Evolutionary conservation across 2,329 filamentous ascomycete species (phyloP).

Genomic region (Aspergillus pseudoterreus): DNA sequence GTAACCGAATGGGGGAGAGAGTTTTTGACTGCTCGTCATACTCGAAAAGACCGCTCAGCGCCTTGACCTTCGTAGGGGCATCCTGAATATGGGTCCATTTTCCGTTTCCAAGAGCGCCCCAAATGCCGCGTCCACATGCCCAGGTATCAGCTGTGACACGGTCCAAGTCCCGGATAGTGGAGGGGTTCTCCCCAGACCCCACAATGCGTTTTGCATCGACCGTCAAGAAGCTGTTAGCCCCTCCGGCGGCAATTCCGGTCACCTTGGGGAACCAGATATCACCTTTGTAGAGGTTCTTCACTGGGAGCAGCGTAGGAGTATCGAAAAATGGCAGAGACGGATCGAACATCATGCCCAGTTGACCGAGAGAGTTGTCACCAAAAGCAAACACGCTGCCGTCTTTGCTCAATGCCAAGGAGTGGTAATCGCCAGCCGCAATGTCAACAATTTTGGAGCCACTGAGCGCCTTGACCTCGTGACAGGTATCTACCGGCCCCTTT

Average conservation of each 20-base stretch:
- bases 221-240: constrained; percentile 80
- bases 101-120: constrained; percentile 77
- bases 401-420: constrained; percentile 74
- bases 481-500: constrained; percentile 71
- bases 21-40: constrained; percentile 71
- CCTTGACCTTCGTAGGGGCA: constrained; percentile 74
- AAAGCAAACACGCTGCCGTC: constrained; percentile 78
- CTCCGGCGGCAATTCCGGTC: constrained; percentile 78
- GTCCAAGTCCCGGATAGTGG: constrained; percentile 45
- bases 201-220: constrained; percentile 69
- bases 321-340: constrained; percentile 61
- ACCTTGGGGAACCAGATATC: constrained; percentile 62
- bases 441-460: constrained; percentile 67
- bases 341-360: constrained; percentile 76
- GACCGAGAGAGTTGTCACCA: constrained; percentile 88
- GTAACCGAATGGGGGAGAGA: constrained; percentile 73
- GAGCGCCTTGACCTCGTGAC: constrained; percentile 72
- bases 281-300: constrained; percentile 68
- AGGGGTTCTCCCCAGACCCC: constrained; percentile 41
- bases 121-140: constrained; percentile 82
- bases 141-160: constrained; percentile 72
- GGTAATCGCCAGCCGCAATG: constrained; percentile 80
- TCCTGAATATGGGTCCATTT: constrained; percentile 85
- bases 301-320: constrained; percentile 65
- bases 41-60: constrained; percentile 78